Percentiles rank a stretch among this genome's conserved stretches.
These are phyloP conservation scores for Stellera chamaejasme DNA, from an alignment of 345 rosid genomes.

Conservation along the genomic window DNA sequence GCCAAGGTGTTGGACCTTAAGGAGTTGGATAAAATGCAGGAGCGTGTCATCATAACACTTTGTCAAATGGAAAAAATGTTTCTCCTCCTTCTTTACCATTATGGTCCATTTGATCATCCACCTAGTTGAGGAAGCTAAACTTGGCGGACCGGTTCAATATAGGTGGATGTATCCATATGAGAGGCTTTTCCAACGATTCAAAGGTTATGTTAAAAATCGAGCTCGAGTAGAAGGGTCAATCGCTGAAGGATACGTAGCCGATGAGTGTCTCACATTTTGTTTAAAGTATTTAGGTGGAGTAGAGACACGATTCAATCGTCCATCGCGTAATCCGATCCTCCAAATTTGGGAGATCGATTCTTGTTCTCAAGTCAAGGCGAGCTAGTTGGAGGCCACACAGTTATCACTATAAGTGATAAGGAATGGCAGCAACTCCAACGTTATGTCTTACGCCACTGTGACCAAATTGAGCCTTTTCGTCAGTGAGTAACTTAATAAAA, in stretches of 20 bases:
- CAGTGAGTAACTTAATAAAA: too few relatives aligned
- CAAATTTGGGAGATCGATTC: too few relatives aligned
- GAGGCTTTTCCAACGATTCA: too few relatives aligned
- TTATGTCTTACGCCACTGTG: not conserved
- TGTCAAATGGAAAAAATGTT: not conserved
- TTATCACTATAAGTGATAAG: not conserved
- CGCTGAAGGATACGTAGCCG: too few relatives aligned
- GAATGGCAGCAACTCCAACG: not conserved
- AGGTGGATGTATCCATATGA: not conserved
- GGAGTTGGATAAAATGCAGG: not conserved
- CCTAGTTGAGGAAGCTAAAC: not conserved
- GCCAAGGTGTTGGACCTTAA: not conserved
- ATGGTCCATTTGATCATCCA: slow-evolving; percentile 1
- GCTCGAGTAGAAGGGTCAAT: too few relatives aligned
- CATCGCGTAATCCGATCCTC: too few relatives aligned
- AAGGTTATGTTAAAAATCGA: too few relatives aligned
- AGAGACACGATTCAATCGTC: too few relatives aligned
- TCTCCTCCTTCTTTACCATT: not conserved
- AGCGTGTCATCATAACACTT: not conserved
- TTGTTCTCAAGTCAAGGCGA: not conserved
- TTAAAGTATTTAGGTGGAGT: too few relatives aligned
- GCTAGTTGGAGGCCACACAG: not conserved
- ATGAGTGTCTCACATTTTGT: too few relatives aligned
- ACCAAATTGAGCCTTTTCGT: too few relatives aligned
- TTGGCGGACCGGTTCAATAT: not conserved